A percentile compares a stretch with the other conserved stretches of the same genome.
Conservation (phyloP, 2,329 filamentous ascomycete genomes). For the Neofusicoccum parvum region DNA sequence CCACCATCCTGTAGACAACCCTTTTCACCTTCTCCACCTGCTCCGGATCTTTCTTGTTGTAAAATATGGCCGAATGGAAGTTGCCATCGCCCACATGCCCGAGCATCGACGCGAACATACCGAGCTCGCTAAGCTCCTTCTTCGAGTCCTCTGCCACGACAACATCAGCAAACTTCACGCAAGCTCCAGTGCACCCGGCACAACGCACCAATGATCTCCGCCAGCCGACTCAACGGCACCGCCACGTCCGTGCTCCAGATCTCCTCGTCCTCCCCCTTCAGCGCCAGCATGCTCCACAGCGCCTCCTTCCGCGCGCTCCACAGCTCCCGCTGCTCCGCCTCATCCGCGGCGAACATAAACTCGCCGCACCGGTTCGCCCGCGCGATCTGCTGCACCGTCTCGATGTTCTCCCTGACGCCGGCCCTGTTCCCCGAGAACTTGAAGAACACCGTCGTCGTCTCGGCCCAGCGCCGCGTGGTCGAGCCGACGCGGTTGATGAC, state of each 20-base stretch:
- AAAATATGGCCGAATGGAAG: slow-evolving; percentile 92
- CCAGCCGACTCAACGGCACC: slow-evolving; percentile 60
- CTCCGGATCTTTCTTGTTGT: slow-evolving; percentile 68
- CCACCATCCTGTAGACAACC: slow-evolving; percentile 87
- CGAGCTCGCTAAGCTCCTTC: slow-evolving; percentile 82
- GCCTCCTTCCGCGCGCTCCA: slow-evolving; percentile 65
- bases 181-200: neutral
- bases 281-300: slow-evolving; percentile 62
- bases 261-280: slow-evolving; percentile 57
- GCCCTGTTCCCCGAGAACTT: slow-evolving; percentile 79
- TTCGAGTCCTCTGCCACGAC: slow-evolving; percentile 72
- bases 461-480: slow-evolving; percentile 72
- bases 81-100: slow-evolving; percentile 94
- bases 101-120: slow-evolving; percentile 82
- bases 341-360: slow-evolving; percentile 58
- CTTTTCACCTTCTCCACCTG: slow-evolving; percentile 76
- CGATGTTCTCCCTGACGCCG: slow-evolving; percentile 70
- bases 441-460: slow-evolving; percentile 78
- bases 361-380: slow-evolving; percentile 58
- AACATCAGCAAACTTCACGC: slow-evolving; percentile 24
- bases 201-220: slow-evolving; percentile 60
- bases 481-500: slow-evolving; percentile 76
- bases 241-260: slow-evolving; percentile 65
- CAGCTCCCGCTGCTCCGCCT: slow-evolving; percentile 56
- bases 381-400: slow-evolving; percentile 68